Evolutionary conservation across 495 filamentous ascomycete species (phyloP), one percentile per base, ranked within the genome.

Genomic region (Astrocystis sublimbata): DNA sequence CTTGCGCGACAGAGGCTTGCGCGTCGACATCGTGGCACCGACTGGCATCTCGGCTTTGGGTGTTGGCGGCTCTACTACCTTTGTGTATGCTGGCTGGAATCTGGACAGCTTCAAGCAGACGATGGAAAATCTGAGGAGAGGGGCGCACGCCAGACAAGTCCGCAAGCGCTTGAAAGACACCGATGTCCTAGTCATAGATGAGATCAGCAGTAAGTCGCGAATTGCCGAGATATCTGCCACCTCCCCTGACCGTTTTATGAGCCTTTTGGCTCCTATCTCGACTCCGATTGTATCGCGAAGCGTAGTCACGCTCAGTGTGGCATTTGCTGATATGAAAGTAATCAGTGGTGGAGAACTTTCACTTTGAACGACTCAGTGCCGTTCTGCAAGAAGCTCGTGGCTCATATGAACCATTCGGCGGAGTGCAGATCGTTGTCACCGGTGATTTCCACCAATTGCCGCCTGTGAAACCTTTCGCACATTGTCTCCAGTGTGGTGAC

Each of bases 391-490:
- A 40, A 10, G 73, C 68, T 21, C 70, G 78, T 38, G 4, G 43
- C 4, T 88, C 87, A 60, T 89, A 89, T 65, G 85, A 85, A 4
- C 75, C 83, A 2, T 98, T 97, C 73, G 94, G 94, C 30, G 93
- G 93, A 1, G 92, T 96, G 42, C 93, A 97, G 68, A 80, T 98
- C 33, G 85, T 98, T 30, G 89, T 97, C 26, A 97, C 93, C 0
- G 94, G 94, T 0, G 94, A 98, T 73, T 98, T 97, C 72, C 97
- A 96, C 71, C 94, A 98, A 69, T 73, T 98, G 15, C 92, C 94
- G 0, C 93, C 93, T 0, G 92, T 98, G 10, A 91, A 89, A 24
- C 92, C 94, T 6, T 82, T 81, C 85, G 26, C 91, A 84, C 65
- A 94, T 89, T 79, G 89, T 85, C 31, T 96, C 88, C 55, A 83